Evolutionary conservation across 2,329 filamentous ascomycete species (phyloP), one percentile per base, ranked within the genome.

Genomic region (Aureobasidium sp.): DNA sequence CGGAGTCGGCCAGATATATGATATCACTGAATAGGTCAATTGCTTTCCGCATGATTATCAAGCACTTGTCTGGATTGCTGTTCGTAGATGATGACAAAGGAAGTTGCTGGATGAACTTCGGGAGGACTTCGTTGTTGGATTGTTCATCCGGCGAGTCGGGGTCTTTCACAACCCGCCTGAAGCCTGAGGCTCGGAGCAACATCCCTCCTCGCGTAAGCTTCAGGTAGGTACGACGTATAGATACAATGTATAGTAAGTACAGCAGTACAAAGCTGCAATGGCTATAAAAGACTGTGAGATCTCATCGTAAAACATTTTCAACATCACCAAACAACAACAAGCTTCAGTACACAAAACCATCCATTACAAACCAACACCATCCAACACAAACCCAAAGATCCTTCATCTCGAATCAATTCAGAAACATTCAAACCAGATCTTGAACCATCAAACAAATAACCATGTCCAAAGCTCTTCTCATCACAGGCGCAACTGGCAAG

Each of bases 401-500:
- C 8, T 32, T 44, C 41, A 44, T 44, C 41, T 9, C 20, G 20
- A 20, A 15, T 15, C 44, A 47, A 15, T 29, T 29, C 6, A 32
- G 10, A n/a, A 34, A n/a, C 8, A 32, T 32, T 13, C 17, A 50
- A 6, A n/a, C 34, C 15, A 50, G 27, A 46, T 5, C 42, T 17
- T 27, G 2, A 20, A 42, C 1, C 42, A 15, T 27, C 42, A 27
- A 48, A 12, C 42, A 34, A 37, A 12, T 32, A 44, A 44, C n/a
- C n/a, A 58, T 58, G 55, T 47, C 59, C 36, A 64, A 64, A 63
- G 57, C 44, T 68, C 71, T 79, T 23, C 71, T 79, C 59, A 70
- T 79, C 50, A 77, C 76, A 26, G 77, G 77, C 51, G 77, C 76
- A 2, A 79, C 77, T 1, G 77, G 77, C 59, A 78, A 79, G 62